phyloP scores from a whole-genome alignment of 345 rosid genomes.

The Eucalyptus rudis region DNA sequence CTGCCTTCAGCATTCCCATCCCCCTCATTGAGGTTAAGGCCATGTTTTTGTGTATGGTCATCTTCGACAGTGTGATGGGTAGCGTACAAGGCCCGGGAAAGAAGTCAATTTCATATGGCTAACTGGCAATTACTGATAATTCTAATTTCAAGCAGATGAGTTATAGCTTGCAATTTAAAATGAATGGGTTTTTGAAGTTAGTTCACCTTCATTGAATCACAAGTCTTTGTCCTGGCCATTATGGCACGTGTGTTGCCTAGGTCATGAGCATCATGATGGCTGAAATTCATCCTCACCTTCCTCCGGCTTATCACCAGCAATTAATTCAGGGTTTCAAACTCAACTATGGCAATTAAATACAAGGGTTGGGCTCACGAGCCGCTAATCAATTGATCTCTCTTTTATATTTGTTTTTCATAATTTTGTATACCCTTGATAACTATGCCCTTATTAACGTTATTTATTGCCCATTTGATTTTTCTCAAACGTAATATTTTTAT shows the following conservation, averaged over 20 bases:
- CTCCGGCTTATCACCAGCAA: not conserved
- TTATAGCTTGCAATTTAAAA: not conserved
- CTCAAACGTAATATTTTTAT: not conserved
- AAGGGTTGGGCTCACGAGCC: not conserved
- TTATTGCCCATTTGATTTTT: not conserved
- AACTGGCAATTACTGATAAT: not conserved
- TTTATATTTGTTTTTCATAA: not conserved
- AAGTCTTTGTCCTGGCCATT: not conserved
- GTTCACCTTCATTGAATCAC: not conserved
- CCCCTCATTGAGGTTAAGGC: not conserved
- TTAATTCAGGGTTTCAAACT: not conserved
- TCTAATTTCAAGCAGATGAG: not conserved
- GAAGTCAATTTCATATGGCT: not conserved
- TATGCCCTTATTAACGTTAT: not conserved
- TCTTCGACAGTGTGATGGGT: not conserved
- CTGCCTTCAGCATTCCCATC: not conserved
- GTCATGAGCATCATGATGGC: not conserved
- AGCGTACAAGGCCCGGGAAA: not conserved
- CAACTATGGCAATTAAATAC: not conserved
- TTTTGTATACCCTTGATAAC: not conserved
- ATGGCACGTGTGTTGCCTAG: not conserved
- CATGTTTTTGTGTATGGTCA: not conserved
- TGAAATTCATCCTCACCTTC: not conserved
- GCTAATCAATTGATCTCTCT: not conserved
- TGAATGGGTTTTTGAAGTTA: not conserved